phyloP scores from a whole-genome alignment of 108 stramenopile species.

The Cyclotella cryptica region DNA sequence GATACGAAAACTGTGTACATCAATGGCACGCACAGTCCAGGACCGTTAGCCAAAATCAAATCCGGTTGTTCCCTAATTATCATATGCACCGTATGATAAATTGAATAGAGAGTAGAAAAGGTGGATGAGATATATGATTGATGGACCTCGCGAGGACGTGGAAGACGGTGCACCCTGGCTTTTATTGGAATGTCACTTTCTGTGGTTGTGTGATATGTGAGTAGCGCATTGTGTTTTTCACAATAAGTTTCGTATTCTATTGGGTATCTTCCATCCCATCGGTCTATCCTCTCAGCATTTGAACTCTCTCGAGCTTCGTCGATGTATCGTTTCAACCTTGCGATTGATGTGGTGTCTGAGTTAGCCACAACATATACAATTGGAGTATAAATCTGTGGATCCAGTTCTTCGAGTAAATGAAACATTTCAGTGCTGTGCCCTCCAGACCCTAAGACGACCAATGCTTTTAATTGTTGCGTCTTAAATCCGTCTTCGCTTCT shows the following conservation, averaged over 20 bases:
- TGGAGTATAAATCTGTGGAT: constrained; percentile 62
- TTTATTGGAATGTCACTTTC: constrained; percentile 11
- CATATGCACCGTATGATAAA: constrained; percentile 47
- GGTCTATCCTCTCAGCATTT: background rate
- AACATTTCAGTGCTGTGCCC: constrained; percentile 94
- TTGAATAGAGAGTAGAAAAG: constrained; percentile 58
- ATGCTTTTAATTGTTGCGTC: constrained; percentile 54
- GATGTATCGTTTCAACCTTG: constrained; percentile 55
- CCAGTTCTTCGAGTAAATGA: constrained; percentile 60
- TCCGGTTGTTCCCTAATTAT: constrained; percentile 62
- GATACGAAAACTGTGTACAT: constrained; percentile 64
- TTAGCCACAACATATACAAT: constrained; percentile 69
- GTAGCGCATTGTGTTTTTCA: background rate
- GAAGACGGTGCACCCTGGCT: constrained; percentile 56
- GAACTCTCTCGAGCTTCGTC: background rate
- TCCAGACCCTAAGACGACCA: constrained; percentile 86
- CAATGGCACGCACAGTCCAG: constrained; percentile 89
- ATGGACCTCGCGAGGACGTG: constrained; percentile 77
- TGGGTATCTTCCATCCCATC: constrained; percentile 39
- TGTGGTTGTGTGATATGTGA: background rate
- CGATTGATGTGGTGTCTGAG: constrained; percentile 71
- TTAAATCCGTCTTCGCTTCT: background rate
- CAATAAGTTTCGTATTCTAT: background rate
- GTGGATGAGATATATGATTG: constrained; percentile 67
- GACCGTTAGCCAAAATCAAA: constrained; percentile 87